Evolutionary conservation across 495 filamentous ascomycete genomes (phyloP), one percentile per base, ranked within the genome.

Genomic region (Parathielavia hyrcaniae): DNA sequence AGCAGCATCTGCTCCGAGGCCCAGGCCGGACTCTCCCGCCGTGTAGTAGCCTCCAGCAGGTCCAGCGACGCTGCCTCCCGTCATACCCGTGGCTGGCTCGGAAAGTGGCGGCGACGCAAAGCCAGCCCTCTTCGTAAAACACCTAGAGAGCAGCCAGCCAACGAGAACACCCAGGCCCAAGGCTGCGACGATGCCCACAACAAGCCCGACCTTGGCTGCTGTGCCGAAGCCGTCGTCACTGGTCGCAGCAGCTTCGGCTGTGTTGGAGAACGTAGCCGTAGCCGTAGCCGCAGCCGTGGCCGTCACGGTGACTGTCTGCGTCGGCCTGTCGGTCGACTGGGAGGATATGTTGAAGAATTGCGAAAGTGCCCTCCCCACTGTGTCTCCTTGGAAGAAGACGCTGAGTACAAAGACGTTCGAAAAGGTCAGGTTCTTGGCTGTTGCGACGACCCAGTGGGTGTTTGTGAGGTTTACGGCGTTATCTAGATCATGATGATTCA

Each of bases 351-450:
- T 46, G 44, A 46, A 46, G 9, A 8, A 46, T 5, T 46, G 44
- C 22, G 44, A 46, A 46, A 22, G 19, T 9, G 44, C 44, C 22
- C 44, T 23, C 19, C 19, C 19, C 19, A 11, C 17, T 4, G 44
- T 46, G 44, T 46, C 44, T 10, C 44, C 44, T 46, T 46, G 19
- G 44, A 46, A 46, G 44, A 32, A 48, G 45, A 48, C 8, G 22
- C 4, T 20, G 22, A 48, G 22, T 4, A 32, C 10, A 14, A 32
- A 32, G 5, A 48, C 3, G 45, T 48, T 48, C 4, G 45, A 48
- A 16, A 48, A 30, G 22, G 45, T 16, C 9, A 48, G 45, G 45
- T 32, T 32, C 7, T 48, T 48, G 7, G 45, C 45, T 3, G 45
- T 48, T 9, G 23, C 45, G 4, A 32, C 45, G 4, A 48, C 23